phyloP scores from a whole-genome alignment of 768 basidiomycete species.

The Fibroporia radiculosa region DNA sequence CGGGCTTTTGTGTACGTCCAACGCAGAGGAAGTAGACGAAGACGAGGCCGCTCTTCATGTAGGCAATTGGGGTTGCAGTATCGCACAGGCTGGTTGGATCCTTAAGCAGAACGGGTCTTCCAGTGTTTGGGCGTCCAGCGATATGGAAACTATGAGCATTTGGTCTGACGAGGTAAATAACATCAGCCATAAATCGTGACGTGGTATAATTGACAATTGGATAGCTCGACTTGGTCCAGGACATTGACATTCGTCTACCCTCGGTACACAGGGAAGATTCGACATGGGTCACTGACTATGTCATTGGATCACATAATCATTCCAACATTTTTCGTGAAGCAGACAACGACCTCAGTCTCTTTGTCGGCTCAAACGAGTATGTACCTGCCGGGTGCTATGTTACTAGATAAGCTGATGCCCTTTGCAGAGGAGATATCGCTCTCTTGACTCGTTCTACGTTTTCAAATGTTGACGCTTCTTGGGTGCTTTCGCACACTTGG shows the following conservation, averaged over 20 bases:
- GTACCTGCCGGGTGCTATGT: conserved; percentile 13
- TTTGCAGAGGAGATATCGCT: conserved; percentile 25
- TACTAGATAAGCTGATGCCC: background rate
- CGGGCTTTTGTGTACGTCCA: conserved; percentile 68
- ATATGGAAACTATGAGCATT: conserved; percentile 90
- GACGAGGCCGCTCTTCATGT: conserved; percentile 79
- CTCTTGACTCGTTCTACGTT: conserved; percentile 21
- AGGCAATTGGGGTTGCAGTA: conserved; percentile 80
- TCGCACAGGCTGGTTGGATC: conserved; percentile 73
- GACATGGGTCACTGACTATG: conserved; percentile 77
- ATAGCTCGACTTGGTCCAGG: conserved; percentile 53
- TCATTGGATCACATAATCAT: conserved; percentile 44
- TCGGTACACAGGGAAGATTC: conserved; percentile 47
- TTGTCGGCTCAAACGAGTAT: conserved; percentile 72
- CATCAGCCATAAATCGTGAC: background rate
- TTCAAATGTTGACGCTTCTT: conserved; percentile 15
- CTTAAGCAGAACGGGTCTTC: conserved; percentile 23
- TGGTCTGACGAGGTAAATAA: conserved; percentile 66
- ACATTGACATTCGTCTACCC: conserved; percentile 56
- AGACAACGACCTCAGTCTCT: conserved; percentile 41
- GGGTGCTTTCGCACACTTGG: conserved; percentile 24
- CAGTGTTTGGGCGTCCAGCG: conserved; percentile 76
- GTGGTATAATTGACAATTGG: background rate
- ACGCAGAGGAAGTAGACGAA: conserved; percentile 72
- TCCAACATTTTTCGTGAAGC: conserved; percentile 17